A percentile compares a stretch with the other conserved stretches of the same genome.
Evolutionary conservation across 2,329 filamentous ascomycete genomes (phyloP).

Genomic region (Colletotrichum navitas): DNA sequence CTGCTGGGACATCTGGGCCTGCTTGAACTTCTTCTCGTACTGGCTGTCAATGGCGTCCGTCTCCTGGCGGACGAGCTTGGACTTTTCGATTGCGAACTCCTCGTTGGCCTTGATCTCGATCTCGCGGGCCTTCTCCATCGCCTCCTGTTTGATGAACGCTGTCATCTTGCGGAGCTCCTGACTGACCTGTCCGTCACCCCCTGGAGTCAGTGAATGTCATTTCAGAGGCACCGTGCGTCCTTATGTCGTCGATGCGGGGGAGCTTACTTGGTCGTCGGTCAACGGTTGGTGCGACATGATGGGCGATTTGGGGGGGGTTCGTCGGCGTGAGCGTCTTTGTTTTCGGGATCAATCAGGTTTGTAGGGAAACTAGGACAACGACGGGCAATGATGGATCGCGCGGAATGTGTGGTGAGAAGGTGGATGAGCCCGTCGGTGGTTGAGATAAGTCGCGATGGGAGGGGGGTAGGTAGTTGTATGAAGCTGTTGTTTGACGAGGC

Average conservation of each 20-base stretch:
- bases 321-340: slow-evolving; percentile 40
- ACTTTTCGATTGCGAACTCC: slow-evolving; percentile 99
- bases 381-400: slow-evolving; percentile 32
- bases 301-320: slow-evolving; percentile 26
- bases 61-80: slow-evolving; percentile 96
- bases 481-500: slow-evolving; percentile 41
- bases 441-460: slow-evolving; percentile 32
- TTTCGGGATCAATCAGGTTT: slow-evolving; percentile 29
- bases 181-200: slow-evolving; percentile 78
- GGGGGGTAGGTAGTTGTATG: slow-evolving; percentile 30
- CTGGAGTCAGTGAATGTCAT: slow-evolving; percentile 2
- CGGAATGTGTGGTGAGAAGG: slow-evolving; percentile 6
- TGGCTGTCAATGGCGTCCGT: slow-evolving; percentile 90
- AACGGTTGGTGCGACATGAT: slow-evolving; percentile 44
- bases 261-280: slow-evolving; percentile 45
- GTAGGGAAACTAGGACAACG: slow-evolving; percentile 1
- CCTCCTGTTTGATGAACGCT: slow-evolving; percentile 99
- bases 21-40: slow-evolving; percentile 99
- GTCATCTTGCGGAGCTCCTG: slow-evolving; percentile 99
- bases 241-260: not conserved
- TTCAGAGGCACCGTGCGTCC: not conserved
- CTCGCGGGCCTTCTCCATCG: slow-evolving; percentile 94
- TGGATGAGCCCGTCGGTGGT: slow-evolving; percentile 21
- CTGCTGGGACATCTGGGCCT: slow-evolving; percentile 98
- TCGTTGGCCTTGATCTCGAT: slow-evolving; percentile 99